Percentiles rank a stretch among this genome's conserved stretches.
phyloP scores from a whole-genome alignment of 2,329 filamentous ascomycete genomes.

The Diaporthe amygdali region DNA sequence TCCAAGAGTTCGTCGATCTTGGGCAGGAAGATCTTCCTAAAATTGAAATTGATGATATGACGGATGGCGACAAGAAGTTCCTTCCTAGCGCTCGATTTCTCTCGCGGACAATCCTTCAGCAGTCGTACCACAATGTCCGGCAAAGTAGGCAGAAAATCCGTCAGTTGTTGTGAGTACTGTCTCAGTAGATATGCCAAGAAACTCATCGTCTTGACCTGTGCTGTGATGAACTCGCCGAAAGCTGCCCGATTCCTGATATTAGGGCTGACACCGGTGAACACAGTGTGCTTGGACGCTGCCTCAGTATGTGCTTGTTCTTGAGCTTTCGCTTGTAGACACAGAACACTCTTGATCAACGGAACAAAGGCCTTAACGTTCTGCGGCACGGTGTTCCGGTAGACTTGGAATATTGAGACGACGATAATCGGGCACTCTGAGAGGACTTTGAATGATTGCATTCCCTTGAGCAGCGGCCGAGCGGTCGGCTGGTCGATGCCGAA shows the following conservation, averaged over 20 bases:
- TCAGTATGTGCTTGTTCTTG: conserved; percentile 92
- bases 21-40: conserved; percentile 88
- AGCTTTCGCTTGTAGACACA: conserved; percentile 87
- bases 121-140: conserved; percentile 90
- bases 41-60: conserved; percentile 99
- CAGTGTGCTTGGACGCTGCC: conserved; percentile 76
- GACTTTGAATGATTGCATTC: conserved; percentile 99
- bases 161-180: conserved; percentile 84
- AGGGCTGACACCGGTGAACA: conserved; percentile 92
- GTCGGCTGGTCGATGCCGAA: conserved; percentile 82
- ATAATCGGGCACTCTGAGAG: conserved; percentile 98
- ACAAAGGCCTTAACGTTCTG: conserved; percentile 92
- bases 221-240: conserved; percentile 97
- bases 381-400: conserved; percentile 79
- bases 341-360: conserved; percentile 88
- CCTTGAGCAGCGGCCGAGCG: conserved; percentile 80
- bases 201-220: conserved; percentile 99
- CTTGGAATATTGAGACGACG: conserved; percentile 96
- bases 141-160: conserved; percentile 84
- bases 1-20: conserved; percentile 97
- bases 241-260: conserved; percentile 92
- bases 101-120: conserved; percentile 90
- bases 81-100: conserved; percentile 92
- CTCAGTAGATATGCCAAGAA: conserved; percentile 92
- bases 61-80: conserved; percentile 95